Conservation (phyloP, 2,329 filamentous ascomycete genomes). For the Pezicula rhizophila region DNA sequence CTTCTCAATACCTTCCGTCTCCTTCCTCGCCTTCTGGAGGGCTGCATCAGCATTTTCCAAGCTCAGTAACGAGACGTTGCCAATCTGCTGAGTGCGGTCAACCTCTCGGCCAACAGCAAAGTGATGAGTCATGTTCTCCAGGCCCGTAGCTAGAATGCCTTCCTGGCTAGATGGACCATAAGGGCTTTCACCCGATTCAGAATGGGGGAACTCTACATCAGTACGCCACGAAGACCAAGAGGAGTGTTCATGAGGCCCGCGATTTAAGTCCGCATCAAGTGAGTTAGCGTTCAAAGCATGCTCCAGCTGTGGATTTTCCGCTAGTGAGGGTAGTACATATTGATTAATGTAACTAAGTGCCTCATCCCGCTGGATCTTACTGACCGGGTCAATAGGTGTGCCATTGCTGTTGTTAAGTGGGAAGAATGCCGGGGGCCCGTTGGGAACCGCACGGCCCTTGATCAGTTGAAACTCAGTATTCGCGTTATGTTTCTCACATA, state of each 20-base stretch:
- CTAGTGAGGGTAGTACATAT: constrained; percentile 50
- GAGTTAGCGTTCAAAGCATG: constrained; percentile 27
- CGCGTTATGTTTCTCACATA: constrained; percentile 48
- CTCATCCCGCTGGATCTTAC: constrained; percentile 61
- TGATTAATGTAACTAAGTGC: constrained; percentile 65
- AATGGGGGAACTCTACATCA: constrained; percentile 9
- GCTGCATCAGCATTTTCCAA: constrained; percentile 58
- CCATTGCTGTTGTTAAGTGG: constrained; percentile 32
- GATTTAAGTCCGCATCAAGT: constrained; percentile 22
- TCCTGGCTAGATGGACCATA: constrained; percentile 17
- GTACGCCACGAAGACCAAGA: constrained; percentile 23
- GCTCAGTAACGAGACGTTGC: constrained; percentile 44
- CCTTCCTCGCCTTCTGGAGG: constrained; percentile 43
- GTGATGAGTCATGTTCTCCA: constrained; percentile 27
- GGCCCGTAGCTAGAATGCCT: constrained; percentile 22
- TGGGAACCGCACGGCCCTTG: constrained; percentile 59
- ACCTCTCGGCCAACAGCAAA: constrained; percentile 23
- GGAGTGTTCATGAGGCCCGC: constrained; percentile 15
- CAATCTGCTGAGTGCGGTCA: constrained; percentile 21
- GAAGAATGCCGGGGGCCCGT: constrained; percentile 57
- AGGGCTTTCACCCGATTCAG: constrained; percentile 10
- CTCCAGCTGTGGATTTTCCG: constrained; percentile 28
- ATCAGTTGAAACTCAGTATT: constrained; percentile 55
- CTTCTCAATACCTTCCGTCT: constrained; percentile 58
- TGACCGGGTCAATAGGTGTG: constrained; percentile 49